Percentiles rank a stretch among this genome's conserved stretches.
Conservation (phyloP, 805 yeast species). For the Starmerella sirachaensis region DNA sequence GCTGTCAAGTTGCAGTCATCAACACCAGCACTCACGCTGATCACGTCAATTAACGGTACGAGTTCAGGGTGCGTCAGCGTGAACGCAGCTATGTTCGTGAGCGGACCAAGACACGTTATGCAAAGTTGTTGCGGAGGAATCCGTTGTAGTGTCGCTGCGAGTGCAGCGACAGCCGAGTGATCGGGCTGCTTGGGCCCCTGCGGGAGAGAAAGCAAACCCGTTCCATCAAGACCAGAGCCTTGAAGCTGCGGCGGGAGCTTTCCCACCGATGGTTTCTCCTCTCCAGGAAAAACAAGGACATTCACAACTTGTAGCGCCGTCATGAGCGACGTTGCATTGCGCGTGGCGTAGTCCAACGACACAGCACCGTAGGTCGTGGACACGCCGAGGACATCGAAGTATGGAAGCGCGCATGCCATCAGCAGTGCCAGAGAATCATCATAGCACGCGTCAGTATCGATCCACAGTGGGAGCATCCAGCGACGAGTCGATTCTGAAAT, state of each 20-base stretch:
- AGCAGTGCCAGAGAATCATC: constrained; percentile 74
- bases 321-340: constrained; percentile 53
- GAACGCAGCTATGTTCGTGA: constrained; percentile 58
- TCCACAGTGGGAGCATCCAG: constrained; percentile 54
- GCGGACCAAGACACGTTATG: constrained; percentile 63
- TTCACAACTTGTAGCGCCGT: constrained; percentile 41
- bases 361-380: constrained; percentile 69
- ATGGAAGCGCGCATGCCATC: constrained; percentile 48
- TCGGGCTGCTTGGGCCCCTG: constrained; percentile 26
- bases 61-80: constrained; percentile 45
- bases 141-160: constrained; percentile 34
- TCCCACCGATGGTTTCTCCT: constrained; percentile 36
- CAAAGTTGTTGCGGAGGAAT: constrained; percentile 39
- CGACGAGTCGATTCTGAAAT: background rate
- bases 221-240: constrained; percentile 78
- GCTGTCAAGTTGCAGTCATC: constrained; percentile 60
- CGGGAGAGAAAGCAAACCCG: constrained; percentile 45
- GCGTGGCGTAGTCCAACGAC: constrained; percentile 49
- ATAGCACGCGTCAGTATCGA: constrained; percentile 89
- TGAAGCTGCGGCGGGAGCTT: constrained; percentile 51
- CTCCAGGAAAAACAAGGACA: constrained; percentile 59
- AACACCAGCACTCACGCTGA: constrained; percentile 70
- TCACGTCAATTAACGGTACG: constrained; percentile 36
- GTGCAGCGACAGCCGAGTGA: constrained; percentile 32
- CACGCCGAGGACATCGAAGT: constrained; percentile 50